These are phyloP conservation scores for Persicaria maculosa DNA, from an alignment of 148 eudicot species.

Conservation along the genomic window DNA sequence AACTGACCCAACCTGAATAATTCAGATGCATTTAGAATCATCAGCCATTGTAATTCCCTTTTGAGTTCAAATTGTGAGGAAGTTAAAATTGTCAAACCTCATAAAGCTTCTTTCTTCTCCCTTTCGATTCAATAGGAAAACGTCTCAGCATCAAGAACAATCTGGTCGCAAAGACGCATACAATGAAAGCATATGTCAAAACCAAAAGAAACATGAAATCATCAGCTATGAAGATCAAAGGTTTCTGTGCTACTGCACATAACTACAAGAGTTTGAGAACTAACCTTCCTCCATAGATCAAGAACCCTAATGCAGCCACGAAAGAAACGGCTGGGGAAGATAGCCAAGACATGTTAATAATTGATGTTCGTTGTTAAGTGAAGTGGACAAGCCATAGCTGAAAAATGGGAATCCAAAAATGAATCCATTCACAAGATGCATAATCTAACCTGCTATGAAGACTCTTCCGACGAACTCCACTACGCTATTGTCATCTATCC, in stretches of 20 bases:
- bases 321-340: constrained; percentile 44
- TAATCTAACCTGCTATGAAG: constrained; percentile 69
- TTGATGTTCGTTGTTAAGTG: neutral
- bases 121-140: constrained; percentile 76
- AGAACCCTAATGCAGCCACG: constrained; percentile 54
- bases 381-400: neutral
- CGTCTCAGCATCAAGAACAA: constrained; percentile 64
- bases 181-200: constrained; percentile 5
- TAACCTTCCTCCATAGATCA: constrained; percentile 69
- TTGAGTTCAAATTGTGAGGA: neutral
- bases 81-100: constrained; percentile 42
- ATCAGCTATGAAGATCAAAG: neutral
- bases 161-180: constrained; percentile 27
- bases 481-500: constrained; percentile 49
- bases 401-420: neutral
- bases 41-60: neutral
- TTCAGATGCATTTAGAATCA: neutral
- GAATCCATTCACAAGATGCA: constrained; percentile 2
- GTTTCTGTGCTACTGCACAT: neutral
- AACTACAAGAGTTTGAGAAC: constrained; percentile 7
- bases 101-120: constrained; percentile 67
- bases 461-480: constrained; percentile 60
- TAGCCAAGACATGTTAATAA: constrained; percentile 13
- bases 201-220: neutral
- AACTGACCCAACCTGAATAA: constrained; percentile 84